Evolutionary conservation across 2,329 filamentous ascomycete genomes (phyloP).

Genomic region (Monilinia vaccinii-corymbosi): DNA sequence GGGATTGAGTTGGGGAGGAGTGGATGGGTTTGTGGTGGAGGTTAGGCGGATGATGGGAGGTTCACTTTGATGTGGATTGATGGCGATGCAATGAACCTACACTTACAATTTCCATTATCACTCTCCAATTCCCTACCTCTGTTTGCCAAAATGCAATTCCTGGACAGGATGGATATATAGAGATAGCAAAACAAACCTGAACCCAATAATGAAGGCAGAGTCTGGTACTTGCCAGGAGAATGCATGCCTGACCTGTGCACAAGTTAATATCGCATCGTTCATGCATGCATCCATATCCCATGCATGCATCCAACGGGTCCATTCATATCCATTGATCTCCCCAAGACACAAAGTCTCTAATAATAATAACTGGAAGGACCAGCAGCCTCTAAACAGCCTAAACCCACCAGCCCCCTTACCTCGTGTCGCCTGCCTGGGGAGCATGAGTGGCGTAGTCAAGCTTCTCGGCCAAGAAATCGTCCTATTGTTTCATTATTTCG

Average conservation of each 20-base stretch:
- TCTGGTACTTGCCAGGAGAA: neutral
- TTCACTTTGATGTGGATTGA: neutral
- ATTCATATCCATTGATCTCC: neutral
- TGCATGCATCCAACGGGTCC: no score
- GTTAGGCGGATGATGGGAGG: neutral
- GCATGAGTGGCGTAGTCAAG: neutral
- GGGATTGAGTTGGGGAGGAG: neutral
- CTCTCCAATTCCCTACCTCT: neutral
- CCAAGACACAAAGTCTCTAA: no score
- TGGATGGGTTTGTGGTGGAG: neutral
- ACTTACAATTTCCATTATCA: no score
- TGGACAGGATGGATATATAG: neutral
- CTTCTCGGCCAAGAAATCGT: neutral
- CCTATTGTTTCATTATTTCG: no score
- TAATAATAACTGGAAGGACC: no score
- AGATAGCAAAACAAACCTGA: neutral
- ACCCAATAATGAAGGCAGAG: neutral
- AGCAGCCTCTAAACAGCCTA: no score
- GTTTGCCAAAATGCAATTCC: neutral
- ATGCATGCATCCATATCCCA: no score
- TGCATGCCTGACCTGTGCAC: no score
- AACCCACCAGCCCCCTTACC: no score
- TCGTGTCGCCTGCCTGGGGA: no score
- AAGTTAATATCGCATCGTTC: no score
- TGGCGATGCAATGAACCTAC: neutral